A percentile compares a stretch with the other conserved stretches of the same genome.
phyloP scores from a whole-genome alignment of 2,329 filamentous ascomycete genomes.

The Fusarium nygamai region DNA sequence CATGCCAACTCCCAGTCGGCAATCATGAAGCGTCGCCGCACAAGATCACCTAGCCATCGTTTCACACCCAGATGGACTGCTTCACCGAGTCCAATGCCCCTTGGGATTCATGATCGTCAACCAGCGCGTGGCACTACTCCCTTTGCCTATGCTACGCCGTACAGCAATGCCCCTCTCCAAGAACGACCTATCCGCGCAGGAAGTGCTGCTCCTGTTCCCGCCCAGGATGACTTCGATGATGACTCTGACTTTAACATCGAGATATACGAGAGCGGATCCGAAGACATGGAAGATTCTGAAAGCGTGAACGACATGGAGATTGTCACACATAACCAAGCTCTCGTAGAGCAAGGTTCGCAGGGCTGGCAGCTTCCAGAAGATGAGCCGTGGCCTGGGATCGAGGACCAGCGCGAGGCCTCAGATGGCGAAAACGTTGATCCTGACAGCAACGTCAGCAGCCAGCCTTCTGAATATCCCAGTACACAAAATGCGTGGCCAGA shows the following conservation, averaged over 20 bases:
- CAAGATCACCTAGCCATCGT: conserved; percentile 66
- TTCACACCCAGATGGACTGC: conserved; percentile 67
- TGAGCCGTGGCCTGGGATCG: conserved; percentile 66
- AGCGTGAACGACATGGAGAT: conserved; percentile 41
- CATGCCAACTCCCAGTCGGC: conserved; percentile 43
- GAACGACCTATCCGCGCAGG: conserved; percentile 49
- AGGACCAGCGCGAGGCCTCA: conserved; percentile 57
- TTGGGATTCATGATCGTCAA: conserved; percentile 48
- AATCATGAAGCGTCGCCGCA: conserved; percentile 61
- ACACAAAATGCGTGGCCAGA: conserved; percentile 57
- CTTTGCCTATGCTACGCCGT: conserved; percentile 79
- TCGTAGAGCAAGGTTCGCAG: conserved; percentile 39
- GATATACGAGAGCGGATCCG: conserved; percentile 50
- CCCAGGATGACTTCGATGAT: conserved; percentile 48
- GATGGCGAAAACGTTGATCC: conserved; percentile 63
- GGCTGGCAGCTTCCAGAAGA: conserved; percentile 59
- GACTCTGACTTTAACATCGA: conserved; percentile 52
- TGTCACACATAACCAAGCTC: conserved; percentile 40
- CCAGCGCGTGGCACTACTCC: conserved; percentile 61
- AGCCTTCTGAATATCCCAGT: conserved; percentile 66
- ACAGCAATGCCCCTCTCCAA: conserved; percentile 68
- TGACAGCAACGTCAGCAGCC: conserved; percentile 57
- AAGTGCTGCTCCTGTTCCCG: conserved; percentile 43
- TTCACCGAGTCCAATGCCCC: conserved; percentile 56
- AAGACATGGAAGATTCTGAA: conserved; percentile 46